Evolutionary conservation across 345 rosid species (phyloP), one percentile per base, ranked within the genome.

Genomic region (Ailanthus altissimus): DNA sequence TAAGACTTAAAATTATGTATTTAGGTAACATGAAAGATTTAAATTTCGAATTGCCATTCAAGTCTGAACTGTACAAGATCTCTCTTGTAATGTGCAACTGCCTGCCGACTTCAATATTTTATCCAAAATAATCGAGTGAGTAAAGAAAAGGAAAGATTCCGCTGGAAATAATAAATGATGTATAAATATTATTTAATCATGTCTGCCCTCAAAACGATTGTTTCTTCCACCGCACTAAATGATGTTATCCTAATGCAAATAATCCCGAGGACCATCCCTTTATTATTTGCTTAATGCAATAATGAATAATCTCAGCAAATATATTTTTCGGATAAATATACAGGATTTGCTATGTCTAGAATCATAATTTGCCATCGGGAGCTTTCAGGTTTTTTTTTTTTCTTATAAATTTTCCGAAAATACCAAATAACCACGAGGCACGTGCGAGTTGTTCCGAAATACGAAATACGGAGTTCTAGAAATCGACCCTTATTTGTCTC

Each of bases 101-200:
- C 40, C 62, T 72, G 72, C 81, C 76, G 72, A 54, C 76, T 43
- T 45, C 38, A 23, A 25, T 38, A 70, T 70, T 77, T 70, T 60
- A 54, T 42, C 42, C 12, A 16, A 26, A 25, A 45, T 28, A 18
- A 60, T 77, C 68, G 0, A n/a, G 38, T 2, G 36, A 14, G 6
- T 26, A 14, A 32, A 28, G 25, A 51, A 59, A 50, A 8, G 18
- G 18, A 70, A 77, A 77, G 80, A 77, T 70, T 62, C 80, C 23
- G 36, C 26, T 1, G 21, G n/a, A 25, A 43, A n/a, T n/a, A 25
- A 57, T 42, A 15, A 54, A 54, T 53, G 9, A 72, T 14, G 4
- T 23, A 42, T 16, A 6, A 57, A 11, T n/a, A 47, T 14, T 21
- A 42, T n/a, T 50, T 20, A 14, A 46, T 61, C 8, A 18, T 56